phyloP scores from a whole-genome alignment of 176 grass and related monocot genomes.

The Dactylis glomerata region DNA sequence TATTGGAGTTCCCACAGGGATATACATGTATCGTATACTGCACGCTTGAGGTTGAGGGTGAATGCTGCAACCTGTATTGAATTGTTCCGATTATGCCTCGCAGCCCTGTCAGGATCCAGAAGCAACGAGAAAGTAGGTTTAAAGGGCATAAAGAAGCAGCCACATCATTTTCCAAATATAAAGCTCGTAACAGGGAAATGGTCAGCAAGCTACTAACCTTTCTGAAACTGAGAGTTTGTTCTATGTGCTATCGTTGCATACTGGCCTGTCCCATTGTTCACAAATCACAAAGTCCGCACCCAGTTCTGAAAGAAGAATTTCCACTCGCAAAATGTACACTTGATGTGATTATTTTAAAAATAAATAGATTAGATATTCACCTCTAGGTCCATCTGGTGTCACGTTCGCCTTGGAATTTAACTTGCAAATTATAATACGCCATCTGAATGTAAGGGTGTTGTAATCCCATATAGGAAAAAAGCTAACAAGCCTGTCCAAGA shows the following conservation, averaged over 20 bases:
- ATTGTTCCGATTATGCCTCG: not conserved
- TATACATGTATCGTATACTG: too few species aligned
- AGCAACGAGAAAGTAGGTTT: not conserved
- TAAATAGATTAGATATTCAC: not conserved
- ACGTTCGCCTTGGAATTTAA: not conserved
- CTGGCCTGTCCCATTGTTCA: not conserved
- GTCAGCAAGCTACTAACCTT: not conserved
- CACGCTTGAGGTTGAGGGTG: not conserved
- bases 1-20: too few species aligned
- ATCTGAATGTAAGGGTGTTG: not conserved
- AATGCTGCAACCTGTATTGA: not conserved
- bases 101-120: not conserved
- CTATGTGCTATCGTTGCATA: not conserved
- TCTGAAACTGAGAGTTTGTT: not conserved
- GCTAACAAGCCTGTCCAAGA: not conserved
- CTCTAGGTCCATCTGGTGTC: not conserved
- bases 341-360: not conserved
- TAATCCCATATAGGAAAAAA: not conserved
- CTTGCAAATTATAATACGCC: not conserved
- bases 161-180: not conserved
- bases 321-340: not conserved
- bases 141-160: not conserved
- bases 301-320: not conserved
- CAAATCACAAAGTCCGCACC: not conserved
- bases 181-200: not conserved